Evolutionary conservation across 805 yeast species (phyloP).

Genomic region (Wickerhamiella galacta): DNA sequence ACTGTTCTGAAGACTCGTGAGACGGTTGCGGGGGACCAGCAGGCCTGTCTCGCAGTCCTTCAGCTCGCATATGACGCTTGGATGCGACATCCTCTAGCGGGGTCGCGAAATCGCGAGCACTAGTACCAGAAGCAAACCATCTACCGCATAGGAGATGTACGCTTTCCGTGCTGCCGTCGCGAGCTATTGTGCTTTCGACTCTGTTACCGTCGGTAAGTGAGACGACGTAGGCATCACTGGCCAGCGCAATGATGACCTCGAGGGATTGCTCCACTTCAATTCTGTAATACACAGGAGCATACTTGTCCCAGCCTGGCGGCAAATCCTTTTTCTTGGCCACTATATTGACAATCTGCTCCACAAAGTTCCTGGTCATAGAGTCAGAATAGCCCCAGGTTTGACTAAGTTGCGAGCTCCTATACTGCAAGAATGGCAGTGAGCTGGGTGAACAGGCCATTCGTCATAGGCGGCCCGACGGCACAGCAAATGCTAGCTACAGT

Average conservation of each 20-base stretch:
- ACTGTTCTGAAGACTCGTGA: no score
- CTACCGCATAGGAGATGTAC: slow-evolving; percentile 1
- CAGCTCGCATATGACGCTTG: slow-evolving; percentile 2
- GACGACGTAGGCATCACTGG: slow-evolving; percentile 1
- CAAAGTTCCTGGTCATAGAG: neutral
- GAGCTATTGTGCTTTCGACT: slow-evolving; percentile 1
- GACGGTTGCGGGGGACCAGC: slow-evolving; percentile 2
- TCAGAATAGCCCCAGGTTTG: neutral
- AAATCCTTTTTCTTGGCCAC: neutral
- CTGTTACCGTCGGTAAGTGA: neutral
- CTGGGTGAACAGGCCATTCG: slow-evolving; percentile 15
- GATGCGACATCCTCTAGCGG: neutral
- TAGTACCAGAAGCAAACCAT: neutral
- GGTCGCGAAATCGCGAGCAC: neutral
- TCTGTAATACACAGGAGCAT: slow-evolving; percentile 2
- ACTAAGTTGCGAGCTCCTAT: slow-evolving; percentile 3
- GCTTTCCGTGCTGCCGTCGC: slow-evolving; percentile 2
- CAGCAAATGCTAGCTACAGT: slow-evolving; percentile 16
- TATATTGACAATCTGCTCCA: neutral
- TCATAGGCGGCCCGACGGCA: slow-evolving; percentile 8
- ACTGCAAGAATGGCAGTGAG: slow-evolving; percentile 10
- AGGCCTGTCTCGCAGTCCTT: neutral
- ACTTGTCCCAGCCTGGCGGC: neutral
- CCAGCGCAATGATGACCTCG: slow-evolving; percentile 4
- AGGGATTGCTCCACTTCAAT: slow-evolving; percentile 1